Percentiles rank a stretch among this genome's conserved stretches.
These are phyloP conservation scores for Physaria fendleri DNA, from an alignment of 345 rosid species.

Conservation along the genomic window DNA sequence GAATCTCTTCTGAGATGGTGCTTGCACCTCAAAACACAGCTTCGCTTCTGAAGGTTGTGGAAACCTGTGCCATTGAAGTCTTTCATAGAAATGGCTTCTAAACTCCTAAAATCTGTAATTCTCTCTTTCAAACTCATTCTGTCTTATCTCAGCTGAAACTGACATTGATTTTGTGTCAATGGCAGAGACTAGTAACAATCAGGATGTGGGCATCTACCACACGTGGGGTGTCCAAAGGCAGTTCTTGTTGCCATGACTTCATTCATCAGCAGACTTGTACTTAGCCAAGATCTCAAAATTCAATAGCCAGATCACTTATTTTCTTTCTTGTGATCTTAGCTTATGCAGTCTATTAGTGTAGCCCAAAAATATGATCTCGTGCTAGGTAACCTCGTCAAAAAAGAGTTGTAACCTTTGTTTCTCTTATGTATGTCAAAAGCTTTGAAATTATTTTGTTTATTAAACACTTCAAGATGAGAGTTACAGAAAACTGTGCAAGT, in stretches of 20 bases:
- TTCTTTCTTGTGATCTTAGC: constrained; percentile 8
- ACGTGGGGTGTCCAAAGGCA: constrained; percentile 84
- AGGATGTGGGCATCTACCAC: constrained; percentile 89
- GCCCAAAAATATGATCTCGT: too few relatives aligned
- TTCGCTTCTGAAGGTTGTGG: constrained; percentile 49
- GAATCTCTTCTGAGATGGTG: constrained; percentile 63
- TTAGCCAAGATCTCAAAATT: constrained; percentile 40
- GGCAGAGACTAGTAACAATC: constrained; percentile 86
- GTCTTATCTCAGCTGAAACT: not conserved
- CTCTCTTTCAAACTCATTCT: not conserved
- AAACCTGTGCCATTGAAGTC: constrained; percentile 68
- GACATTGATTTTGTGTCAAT: not conserved
- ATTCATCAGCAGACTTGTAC: constrained; percentile 55
- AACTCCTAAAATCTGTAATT: constrained; percentile 84
- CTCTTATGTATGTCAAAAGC: too few relatives aligned
- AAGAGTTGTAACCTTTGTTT: too few relatives aligned
- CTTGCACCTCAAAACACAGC: constrained; percentile 49
- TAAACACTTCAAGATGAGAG: too few relatives aligned
- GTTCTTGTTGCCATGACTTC: constrained; percentile 71
- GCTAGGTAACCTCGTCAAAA: too few relatives aligned
- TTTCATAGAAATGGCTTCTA: constrained; percentile 65
- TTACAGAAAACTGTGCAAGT: too few relatives aligned
- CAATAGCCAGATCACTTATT: constrained; percentile 30
- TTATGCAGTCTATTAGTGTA: constrained; percentile 12
- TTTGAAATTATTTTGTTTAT: too few relatives aligned